Conservation (phyloP, 2,329 filamentous ascomycete species). For the Trichothecium roseum region DNA sequence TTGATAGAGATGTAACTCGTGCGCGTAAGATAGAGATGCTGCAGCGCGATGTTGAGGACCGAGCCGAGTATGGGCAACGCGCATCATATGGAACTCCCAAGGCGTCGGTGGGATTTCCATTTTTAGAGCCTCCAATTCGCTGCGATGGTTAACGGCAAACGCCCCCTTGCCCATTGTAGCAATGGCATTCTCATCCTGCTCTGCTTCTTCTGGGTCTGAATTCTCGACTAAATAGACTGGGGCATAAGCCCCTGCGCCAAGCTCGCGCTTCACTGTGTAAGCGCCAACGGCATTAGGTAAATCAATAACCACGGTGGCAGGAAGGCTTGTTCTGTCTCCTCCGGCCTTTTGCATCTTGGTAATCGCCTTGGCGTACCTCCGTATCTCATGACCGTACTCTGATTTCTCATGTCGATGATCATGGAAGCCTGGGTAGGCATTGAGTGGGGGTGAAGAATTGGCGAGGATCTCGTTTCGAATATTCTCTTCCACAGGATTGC, state of each 20-base stretch:
- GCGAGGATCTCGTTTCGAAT: conserved; percentile 67
- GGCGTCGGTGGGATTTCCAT: conserved; percentile 81
- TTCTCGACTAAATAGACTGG: conserved; percentile 89
- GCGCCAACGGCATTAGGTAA: conserved; percentile 55
- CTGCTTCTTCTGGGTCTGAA: conserved; percentile 35
- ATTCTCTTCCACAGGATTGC: conserved; percentile 77
- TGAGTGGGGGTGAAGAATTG: conserved; percentile 62
- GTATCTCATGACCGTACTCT: conserved; percentile 65
- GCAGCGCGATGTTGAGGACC: conserved; percentile 59
- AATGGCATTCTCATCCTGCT: conserved; percentile 31
- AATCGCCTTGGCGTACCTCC: conserved; percentile 64
- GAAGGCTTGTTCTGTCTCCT: conserved; percentile 51
- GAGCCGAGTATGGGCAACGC: conserved; percentile 66
- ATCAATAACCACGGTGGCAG: conserved; percentile 52
- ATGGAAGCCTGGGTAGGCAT: conserved; percentile 68
- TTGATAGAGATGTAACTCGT: conserved; percentile 85
- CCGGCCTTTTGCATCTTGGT: conserved; percentile 43
- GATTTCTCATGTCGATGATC: conserved; percentile 56
- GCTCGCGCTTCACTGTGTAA: conserved; percentile 74
- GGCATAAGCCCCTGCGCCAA: conserved; percentile 89
- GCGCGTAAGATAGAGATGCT: conserved; percentile 69
- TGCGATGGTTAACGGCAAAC: conserved; percentile 46
- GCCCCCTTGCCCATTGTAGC: conserved; percentile 51
- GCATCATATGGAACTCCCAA: conserved; percentile 97
- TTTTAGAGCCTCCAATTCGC: conserved; percentile 73